A percentile compares a stretch with the other conserved stretches of the same genome.
Evolutionary conservation across 1,284 basidiomycete genomes (phyloP).

Genomic region (Cutaneotrichosporon sp.): DNA sequence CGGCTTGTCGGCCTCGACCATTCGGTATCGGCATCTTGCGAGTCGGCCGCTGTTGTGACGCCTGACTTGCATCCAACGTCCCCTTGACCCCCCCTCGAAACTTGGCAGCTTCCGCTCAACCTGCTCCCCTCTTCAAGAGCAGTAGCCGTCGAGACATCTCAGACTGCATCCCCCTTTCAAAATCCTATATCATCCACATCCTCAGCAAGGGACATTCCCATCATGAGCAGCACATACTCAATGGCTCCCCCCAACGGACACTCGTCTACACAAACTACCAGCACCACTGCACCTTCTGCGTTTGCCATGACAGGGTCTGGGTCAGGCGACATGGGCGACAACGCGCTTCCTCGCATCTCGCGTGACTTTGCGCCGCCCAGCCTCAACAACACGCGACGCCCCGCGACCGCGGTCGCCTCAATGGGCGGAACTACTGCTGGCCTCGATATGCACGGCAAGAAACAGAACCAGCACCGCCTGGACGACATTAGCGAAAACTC

Average conservation of each 20-base stretch:
- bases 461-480: background rate
- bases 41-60: too few species aligned
- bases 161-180: background rate
- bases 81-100: too few species aligned
- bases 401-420: slow-evolving; percentile 41
- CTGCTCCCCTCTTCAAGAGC: too few species aligned
- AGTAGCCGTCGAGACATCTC: background rate
- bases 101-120: too few species aligned
- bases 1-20: too few species aligned
- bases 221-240: background rate
- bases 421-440: slow-evolving; percentile 17
- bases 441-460: background rate
- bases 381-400: slow-evolving; percentile 34
- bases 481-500: background rate
- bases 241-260: background rate
- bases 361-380: slow-evolving; percentile 41
- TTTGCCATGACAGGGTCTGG: background rate
- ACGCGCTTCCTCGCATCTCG: slow-evolving; percentile 42
- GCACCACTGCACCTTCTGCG: background rate
- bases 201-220: background rate
- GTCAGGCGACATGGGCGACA: background rate
- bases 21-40: too few species aligned
- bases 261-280: background rate
- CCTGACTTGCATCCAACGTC: too few species aligned
- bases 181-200: too few species aligned